Percentiles rank a stretch among this genome's conserved stretches.
phyloP scores from a whole-genome alignment of 495 filamentous ascomycete genomes.

The Achaetomiella virescens region DNA sequence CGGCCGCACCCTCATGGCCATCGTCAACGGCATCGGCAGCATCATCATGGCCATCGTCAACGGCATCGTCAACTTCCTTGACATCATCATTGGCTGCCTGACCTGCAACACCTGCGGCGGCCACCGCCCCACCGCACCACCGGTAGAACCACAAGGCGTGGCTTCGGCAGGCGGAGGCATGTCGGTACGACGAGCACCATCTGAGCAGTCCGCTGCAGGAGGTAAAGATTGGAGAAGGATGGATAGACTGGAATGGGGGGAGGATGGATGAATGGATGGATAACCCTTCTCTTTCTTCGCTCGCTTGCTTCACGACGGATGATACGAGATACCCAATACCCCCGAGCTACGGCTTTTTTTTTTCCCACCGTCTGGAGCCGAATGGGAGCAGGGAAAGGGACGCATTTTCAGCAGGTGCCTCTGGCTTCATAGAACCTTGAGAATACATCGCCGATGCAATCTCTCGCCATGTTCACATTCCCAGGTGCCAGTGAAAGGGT shows the following conservation, averaged over 20 bases:
- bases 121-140: conserved; percentile 18
- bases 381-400: not conserved
- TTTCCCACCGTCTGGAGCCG: too few relatives aligned
- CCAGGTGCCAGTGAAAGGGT: too few relatives aligned
- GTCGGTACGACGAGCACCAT: conserved; percentile 17
- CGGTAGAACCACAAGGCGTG: conserved; percentile 12
- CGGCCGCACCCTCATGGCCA: conserved; percentile 73
- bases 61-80: conserved; percentile 68
- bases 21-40: conserved; percentile 66
- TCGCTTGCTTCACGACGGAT: not conserved
- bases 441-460: not conserved
- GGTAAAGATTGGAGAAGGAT: not conserved
- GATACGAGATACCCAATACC: conserved; percentile 7
- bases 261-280: not conserved
- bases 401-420: not conserved
- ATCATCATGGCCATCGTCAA: conserved; percentile 77
- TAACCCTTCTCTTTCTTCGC: not conserved
- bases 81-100: conserved; percentile 78
- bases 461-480: not conserved
- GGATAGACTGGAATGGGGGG: not conserved
- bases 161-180: conserved; percentile 26
- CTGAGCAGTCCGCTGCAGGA: not conserved
- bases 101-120: conserved; percentile 61
- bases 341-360: not conserved
- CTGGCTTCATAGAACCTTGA: not conserved